Conservation (phyloP, 345 rosid species). For the Durio zibethinus region DNA sequence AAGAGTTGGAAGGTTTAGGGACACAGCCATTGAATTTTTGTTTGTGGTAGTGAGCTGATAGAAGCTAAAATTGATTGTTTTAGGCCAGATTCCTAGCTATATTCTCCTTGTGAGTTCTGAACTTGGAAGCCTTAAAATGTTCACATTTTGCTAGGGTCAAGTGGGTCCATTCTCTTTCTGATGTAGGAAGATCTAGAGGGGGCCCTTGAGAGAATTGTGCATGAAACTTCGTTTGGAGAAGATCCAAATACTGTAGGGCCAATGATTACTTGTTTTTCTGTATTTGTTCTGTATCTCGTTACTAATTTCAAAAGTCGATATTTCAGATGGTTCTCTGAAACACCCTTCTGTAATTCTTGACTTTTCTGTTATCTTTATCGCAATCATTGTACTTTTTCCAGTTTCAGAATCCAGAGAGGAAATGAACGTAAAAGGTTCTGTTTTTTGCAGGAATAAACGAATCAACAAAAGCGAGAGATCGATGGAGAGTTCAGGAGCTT, state of each 20-base stretch:
- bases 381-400: not conserved
- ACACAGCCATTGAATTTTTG: slow-evolving; percentile 24
- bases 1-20: slow-evolving; percentile 14
- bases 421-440: not conserved
- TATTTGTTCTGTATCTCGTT: not conserved
- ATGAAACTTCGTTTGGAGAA: slow-evolving; percentile 32
- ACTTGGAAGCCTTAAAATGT: not conserved
- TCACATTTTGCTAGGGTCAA: not conserved
- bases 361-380: not conserved
- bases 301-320: not conserved
- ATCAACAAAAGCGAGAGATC: not conserved
- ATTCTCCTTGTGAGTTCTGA: not conserved
- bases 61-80: not conserved
- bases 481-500: not conserved
- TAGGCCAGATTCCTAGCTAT: not conserved
- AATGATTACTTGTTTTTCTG: slow-evolving; percentile 1
- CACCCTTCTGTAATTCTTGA: not conserved
- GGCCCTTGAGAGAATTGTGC: not conserved
- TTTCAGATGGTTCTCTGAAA: not conserved
- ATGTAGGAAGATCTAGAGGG: not conserved
- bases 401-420: not conserved
- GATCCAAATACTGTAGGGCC: slow-evolving; percentile 19
- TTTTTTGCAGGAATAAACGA: not conserved
- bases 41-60: not conserved
- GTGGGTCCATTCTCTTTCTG: not conserved